phyloP scores from a whole-genome alignment of 2,329 filamentous ascomycete genomes.

The Fusarium sp. region DNA sequence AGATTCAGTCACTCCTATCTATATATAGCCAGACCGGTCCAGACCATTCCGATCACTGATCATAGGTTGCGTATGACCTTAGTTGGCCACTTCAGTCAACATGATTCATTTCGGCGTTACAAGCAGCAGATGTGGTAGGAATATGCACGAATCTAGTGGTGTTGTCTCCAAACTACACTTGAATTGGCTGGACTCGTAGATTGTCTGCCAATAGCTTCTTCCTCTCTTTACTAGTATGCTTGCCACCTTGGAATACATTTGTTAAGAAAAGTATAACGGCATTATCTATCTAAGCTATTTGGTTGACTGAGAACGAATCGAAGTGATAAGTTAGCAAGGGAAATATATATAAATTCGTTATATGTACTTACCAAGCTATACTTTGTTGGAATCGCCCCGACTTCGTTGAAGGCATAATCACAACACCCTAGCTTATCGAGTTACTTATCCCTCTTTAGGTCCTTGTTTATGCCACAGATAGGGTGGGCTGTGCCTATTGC shows the following conservation, averaged over 20 bases:
- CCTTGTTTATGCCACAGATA: constrained; percentile 20
- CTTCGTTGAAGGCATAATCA: background rate
- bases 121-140: too few relatives aligned
- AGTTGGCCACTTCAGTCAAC: too few relatives aligned
- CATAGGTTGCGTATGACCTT: too few relatives aligned
- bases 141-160: too few relatives aligned
- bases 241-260: background rate
- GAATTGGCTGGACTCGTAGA: background rate
- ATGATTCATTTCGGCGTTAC: too few relatives aligned
- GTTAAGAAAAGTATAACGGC: background rate
- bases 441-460: background rate
- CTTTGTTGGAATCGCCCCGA: background rate
- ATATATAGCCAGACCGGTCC: too few relatives aligned
- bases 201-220: background rate
- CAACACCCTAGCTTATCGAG: background rate
- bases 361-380: background rate
- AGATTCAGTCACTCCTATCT: too few relatives aligned
- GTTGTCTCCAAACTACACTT: background rate
- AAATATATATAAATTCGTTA: too few relatives aligned
- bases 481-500: constrained; percentile 24
- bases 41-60: too few relatives aligned
- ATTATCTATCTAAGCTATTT: background rate
- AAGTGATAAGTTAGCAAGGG: too few relatives aligned
- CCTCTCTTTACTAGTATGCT: background rate
- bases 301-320: background rate